Conservation (phyloP, 139 green algal genomes). For the Edaphochlamys debaryana region DNA sequence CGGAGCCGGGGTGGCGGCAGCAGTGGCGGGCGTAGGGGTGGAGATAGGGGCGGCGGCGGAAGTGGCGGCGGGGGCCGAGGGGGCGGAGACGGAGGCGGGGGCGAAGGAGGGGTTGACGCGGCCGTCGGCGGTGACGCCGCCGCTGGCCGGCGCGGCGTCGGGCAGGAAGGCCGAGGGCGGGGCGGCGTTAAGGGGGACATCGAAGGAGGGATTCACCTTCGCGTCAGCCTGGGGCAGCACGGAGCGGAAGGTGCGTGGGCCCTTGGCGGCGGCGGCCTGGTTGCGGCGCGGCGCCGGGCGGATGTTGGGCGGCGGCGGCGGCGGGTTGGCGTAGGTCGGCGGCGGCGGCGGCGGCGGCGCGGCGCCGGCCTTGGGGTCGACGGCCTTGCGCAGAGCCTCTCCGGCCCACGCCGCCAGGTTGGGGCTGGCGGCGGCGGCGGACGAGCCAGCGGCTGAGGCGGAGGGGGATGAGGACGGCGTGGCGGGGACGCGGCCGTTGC, state of each 20-base stretch:
- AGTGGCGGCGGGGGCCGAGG: not conserved
- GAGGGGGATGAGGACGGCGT: not conserved
- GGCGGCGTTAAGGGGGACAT: not conserved
- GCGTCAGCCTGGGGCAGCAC: not conserved
- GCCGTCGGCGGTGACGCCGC: conserved; percentile 1
- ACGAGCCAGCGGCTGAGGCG: not conserved
- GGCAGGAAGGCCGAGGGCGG: not conserved
- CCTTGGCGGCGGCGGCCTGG: not conserved
- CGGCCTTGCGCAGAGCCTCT: not conserved
- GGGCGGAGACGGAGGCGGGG: not conserved
- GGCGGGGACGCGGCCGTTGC: not conserved
- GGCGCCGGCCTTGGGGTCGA: not conserved
- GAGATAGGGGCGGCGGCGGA: not conserved
- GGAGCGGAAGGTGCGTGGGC: not conserved
- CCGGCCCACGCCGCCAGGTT: conserved; percentile 2
- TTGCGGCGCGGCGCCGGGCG: not conserved
- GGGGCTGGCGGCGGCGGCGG: not conserved
- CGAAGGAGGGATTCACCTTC: conserved; percentile 18
- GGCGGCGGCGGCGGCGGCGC: not conserved
- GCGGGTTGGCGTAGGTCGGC: not conserved
- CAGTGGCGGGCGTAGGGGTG: not conserved
- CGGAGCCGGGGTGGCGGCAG: not conserved
- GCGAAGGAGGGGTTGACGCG: conserved; percentile 29
- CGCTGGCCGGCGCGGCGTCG: too few species aligned
- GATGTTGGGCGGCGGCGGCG: not conserved